These are phyloP conservation scores for Apodospora peruviana DNA, from an alignment of 495 filamentous ascomycete species.

Conservation along the genomic window DNA sequence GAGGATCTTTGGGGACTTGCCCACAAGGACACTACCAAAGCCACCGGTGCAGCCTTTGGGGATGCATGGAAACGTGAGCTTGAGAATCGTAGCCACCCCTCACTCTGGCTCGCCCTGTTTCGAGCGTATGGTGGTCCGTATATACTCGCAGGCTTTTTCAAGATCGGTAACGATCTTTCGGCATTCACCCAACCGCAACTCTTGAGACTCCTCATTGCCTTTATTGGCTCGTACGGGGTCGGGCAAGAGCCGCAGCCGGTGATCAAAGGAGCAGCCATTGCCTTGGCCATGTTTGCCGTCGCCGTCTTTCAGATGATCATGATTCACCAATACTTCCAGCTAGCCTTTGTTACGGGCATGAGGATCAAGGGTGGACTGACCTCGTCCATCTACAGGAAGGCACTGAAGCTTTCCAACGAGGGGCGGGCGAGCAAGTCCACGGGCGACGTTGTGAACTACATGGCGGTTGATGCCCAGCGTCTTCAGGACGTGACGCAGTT, in stretches of 20 bases:
- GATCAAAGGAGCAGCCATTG: slow-evolving; percentile 79
- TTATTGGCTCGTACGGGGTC: slow-evolving; percentile 70
- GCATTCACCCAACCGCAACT: slow-evolving; percentile 91
- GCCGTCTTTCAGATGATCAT: slow-evolving; percentile 74
- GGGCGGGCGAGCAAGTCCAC: slow-evolving; percentile 86
- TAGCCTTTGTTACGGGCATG: slow-evolving; percentile 94
- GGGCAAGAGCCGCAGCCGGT: slow-evolving; percentile 64
- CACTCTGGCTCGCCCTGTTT: slow-evolving; percentile 89
- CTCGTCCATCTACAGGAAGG: slow-evolving; percentile 87
- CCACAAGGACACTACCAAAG: slow-evolving; percentile 67
- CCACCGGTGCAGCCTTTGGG: slow-evolving; percentile 61
- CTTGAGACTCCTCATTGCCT: slow-evolving; percentile 75
- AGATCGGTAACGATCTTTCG: slow-evolving; percentile 74
- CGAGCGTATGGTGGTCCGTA: slow-evolving; percentile 81
- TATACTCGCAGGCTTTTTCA: slow-evolving; percentile 72
- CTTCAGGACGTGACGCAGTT: slow-evolving; percentile 94
- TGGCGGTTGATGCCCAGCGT: slow-evolving; percentile 95
- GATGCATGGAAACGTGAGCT: slow-evolving; percentile 74
- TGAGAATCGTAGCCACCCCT: slow-evolving; percentile 63
- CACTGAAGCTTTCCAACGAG: slow-evolving; percentile 85
- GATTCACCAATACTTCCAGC: slow-evolving; percentile 92
- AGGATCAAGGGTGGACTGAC: slow-evolving; percentile 86
- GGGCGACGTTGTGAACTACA: slow-evolving; percentile 97
- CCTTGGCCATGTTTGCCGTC: slow-evolving; percentile 84
- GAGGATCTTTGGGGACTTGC: slow-evolving; percentile 95